Percentiles rank a stretch among this genome's conserved stretches.
Evolutionary conservation across 805 yeast species (phyloP).

Genomic region (Kodamaea fukazawae): DNA sequence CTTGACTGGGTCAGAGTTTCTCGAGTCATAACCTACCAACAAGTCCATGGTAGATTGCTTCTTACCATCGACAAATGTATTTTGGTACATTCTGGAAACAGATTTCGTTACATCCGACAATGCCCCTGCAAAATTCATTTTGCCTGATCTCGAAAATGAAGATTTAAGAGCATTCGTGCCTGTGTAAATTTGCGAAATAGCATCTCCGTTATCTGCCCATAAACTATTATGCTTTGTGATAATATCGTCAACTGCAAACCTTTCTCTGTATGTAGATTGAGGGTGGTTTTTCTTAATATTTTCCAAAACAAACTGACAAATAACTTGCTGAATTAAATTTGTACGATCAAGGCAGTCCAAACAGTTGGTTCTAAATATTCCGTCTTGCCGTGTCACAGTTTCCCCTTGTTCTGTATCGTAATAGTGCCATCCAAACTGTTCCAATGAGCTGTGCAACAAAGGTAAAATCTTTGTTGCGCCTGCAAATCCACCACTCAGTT

Average conservation of each 20-base stretch:
- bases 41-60: conserved; percentile 89
- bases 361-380: conserved; percentile 91
- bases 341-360: conserved; percentile 94
- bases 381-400: conserved; percentile 73
- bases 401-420: conserved; percentile 58
- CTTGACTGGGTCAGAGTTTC: conserved; percentile 62
- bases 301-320: conserved; percentile 70
- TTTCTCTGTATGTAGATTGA: conserved; percentile 20
- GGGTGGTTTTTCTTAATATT: conserved; percentile 25
- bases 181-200: conserved; percentile 59
- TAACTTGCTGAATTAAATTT: conserved; percentile 80
- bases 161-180: conserved; percentile 85
- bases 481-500: conserved; percentile 72
- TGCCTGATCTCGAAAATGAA: conserved; percentile 90
- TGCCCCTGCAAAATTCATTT: conserved; percentile 96
- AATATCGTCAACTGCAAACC: conserved; percentile 45
- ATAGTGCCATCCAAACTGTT: conserved; percentile 79
- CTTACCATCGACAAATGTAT: conserved; percentile 89
- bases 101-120: conserved; percentile 96
- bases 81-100: conserved; percentile 90
- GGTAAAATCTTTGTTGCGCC: conserved; percentile 73
- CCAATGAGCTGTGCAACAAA: conserved; percentile 59
- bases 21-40: conserved; percentile 73
- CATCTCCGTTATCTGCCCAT: conserved; percentile 74
- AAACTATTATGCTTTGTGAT: conserved; percentile 27